Conservation (phyloP, 2,329 filamentous ascomycete genomes). For the Ceratocystis cubensis region DNA sequence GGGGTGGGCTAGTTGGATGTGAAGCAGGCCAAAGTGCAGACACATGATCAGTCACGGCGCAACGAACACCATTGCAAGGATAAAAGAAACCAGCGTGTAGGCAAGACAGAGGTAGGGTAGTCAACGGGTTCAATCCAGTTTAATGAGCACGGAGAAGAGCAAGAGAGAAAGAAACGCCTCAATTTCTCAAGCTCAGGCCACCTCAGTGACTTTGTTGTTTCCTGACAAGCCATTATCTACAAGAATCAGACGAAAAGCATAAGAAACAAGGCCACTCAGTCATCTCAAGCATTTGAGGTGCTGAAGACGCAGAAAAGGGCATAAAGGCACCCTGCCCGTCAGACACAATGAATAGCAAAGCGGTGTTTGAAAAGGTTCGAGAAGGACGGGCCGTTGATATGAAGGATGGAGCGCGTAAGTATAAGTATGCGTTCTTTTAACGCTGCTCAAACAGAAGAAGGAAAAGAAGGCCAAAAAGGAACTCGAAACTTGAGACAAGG, state of each 20-base stretch:
- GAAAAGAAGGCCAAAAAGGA: too few relatives aligned
- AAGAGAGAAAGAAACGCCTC: too few relatives aligned
- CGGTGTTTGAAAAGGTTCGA: neutral
- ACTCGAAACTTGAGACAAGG: neutral
- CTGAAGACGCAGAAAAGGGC: too few relatives aligned
- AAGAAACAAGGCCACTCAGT: neutral
- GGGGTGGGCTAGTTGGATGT: too few relatives aligned
- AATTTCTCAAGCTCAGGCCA: too few relatives aligned
- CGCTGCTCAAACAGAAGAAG: neutral
- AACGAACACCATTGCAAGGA: too few relatives aligned
- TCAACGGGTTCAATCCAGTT: neutral
- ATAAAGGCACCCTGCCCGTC: neutral
- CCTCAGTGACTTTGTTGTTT: too few relatives aligned
- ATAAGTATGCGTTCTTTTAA: neutral
- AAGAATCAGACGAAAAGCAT: slow-evolving; percentile 2
- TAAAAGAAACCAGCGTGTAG: too few relatives aligned
- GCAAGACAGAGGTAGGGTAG: neutral
- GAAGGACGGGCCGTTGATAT: neutral
- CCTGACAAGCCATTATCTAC: neutral
- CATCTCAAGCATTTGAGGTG: neutral
- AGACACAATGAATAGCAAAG: neutral
- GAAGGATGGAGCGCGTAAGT: neutral
- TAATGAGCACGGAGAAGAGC: neutral
- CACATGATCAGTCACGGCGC: too few relatives aligned
- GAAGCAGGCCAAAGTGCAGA: too few relatives aligned